These are phyloP conservation scores for Meyerozyma elateridarum DNA, from an alignment of 1,139 yeast species.

Conservation along the genomic window DNA sequence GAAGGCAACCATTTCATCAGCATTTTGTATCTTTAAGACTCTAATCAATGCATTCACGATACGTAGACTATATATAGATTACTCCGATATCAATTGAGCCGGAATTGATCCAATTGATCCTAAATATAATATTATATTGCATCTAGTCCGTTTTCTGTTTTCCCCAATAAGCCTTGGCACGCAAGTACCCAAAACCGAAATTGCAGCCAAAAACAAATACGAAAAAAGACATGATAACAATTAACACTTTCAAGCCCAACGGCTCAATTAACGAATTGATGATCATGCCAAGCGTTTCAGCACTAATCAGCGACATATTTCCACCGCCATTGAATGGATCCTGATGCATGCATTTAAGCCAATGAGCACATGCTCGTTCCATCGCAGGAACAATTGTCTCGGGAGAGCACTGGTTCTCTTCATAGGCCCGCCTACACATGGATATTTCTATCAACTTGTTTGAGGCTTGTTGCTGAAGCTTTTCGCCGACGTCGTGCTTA, in stretches of 20 bases:
- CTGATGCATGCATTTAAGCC: conserved; percentile 61
- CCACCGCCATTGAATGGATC: conserved; percentile 41
- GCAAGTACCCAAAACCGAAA: conserved; percentile 39
- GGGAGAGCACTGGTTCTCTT: conserved; percentile 54
- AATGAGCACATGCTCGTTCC: conserved; percentile 50
- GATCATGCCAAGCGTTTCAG: conserved; percentile 58
- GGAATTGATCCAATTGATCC: too few species aligned
- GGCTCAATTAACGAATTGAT: conserved; percentile 64
- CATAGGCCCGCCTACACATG: conserved; percentile 47
- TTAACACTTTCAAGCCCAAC: conserved; percentile 52
- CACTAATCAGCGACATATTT: conserved; percentile 49
- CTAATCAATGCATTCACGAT: too few species aligned
- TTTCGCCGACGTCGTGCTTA: conserved; percentile 47
- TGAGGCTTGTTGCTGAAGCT: conserved; percentile 38
- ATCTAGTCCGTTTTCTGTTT: too few species aligned
- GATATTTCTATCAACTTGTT: conserved; percentile 37
- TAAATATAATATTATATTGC: too few species aligned
- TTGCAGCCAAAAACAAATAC: conserved; percentile 32
- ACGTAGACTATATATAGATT: too few species aligned
- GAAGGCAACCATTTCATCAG: too few species aligned
- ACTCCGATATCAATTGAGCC: too few species aligned
- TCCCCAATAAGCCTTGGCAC: conserved; percentile 45
- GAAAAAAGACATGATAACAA: conserved; percentile 31
- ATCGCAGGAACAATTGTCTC: conserved; percentile 56
- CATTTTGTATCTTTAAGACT: too few species aligned